Evolutionary conservation across 371 early-diverging fungal species (phyloP), one percentile per base, ranked within the genome.

Genomic region (Zychaea mexicana): DNA sequence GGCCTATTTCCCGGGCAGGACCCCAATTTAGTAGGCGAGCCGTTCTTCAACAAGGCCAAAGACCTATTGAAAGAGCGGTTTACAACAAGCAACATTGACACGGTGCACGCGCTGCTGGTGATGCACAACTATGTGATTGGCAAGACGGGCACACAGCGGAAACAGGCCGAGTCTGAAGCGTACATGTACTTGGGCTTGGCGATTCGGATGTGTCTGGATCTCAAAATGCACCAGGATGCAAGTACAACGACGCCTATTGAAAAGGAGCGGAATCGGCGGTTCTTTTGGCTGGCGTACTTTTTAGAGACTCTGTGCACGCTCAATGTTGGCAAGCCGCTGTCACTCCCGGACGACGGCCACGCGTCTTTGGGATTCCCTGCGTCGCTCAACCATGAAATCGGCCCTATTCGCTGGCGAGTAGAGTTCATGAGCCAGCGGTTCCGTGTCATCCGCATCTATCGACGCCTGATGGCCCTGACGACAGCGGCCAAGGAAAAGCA

Each of bases 121-220:
- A 77, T 82, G 77, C 79, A 82, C 12, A 75, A 77, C 22, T 82
- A 82, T 64, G 69, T 72, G 2, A 77, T 77, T 56, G 82, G 82
- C 1, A 73, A 62, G 19, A 53, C 68, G 1, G 66, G 66, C 17
- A 15, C 5, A 19, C 32, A 61, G 9, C 31, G 49, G 12, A 36
- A 61, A 10, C 45, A 52, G 7, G 64, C 76, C 1, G 74, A 74
- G 57, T 77, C 77, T 13, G 79, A 78, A 39, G 82, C 82, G 6
- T 82, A 82, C 39, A 75, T 78, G 32, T 79, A 73, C 39, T 47
- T 82, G n/a, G 82, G 82, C 0, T 57, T 82, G 30, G 79, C 79
- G 2, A 79, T 78, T 9, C 79, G 82, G 2, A 82, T 82, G 79
- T 70, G 70, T 22, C 61, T 82, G 17, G 79, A 78, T 52, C 59